Evolutionary conservation across 2,329 filamentous ascomycete genomes (phyloP), one percentile per base, ranked within the genome.

Genomic region (Aurifilum marmelostoma): DNA sequence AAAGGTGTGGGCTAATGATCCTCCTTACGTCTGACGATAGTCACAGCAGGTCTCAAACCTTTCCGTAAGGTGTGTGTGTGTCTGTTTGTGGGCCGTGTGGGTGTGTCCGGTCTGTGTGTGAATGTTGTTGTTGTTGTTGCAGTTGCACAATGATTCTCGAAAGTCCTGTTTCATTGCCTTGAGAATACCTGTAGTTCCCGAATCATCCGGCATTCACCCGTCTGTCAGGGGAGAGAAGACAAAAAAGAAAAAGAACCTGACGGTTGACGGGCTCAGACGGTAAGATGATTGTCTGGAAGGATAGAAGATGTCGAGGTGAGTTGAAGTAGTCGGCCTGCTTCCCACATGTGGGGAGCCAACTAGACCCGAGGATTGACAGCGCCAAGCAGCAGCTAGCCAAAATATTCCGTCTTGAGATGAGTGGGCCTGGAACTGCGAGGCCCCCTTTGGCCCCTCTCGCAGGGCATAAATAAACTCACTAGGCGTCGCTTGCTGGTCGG

Each of bases 311-410:
- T 56, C n/a, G 32, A 24, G 50, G 34, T 66, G 63, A 65, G 65
- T 69, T 64, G 66, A 50, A 70, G 69, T 68, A 68, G 69, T 68
- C 66, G 63, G 66, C n/a, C n/a, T n/a, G n/a, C 32, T 70, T 68
- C 66, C 63, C 63, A 64, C 62, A 68, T 70, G 60, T 66, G 67
- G 67, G 52, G 66, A 66, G 58, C 50, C 69, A 62, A 52, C 56
- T 56, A 68, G 66, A 39, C 16, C 32, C 47, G 32, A 66, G 54
- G 66, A 50, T 54, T 65, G 60, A 60, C 67, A 59, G 67, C 47
- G 64, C 61, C 61, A 67, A 71, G 63, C 63, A 62, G 69, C 58
- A 62, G 69, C 58, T 65, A 71, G 70, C 62, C 62, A 66, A 69
- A 70, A 71, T 71, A 70, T 70, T 70, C 64, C 70, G 69, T 62